These are phyloP conservation scores for Pichia terricola DNA, from an alignment of 1,139 yeast genomes.

Conservation along the genomic window DNA sequence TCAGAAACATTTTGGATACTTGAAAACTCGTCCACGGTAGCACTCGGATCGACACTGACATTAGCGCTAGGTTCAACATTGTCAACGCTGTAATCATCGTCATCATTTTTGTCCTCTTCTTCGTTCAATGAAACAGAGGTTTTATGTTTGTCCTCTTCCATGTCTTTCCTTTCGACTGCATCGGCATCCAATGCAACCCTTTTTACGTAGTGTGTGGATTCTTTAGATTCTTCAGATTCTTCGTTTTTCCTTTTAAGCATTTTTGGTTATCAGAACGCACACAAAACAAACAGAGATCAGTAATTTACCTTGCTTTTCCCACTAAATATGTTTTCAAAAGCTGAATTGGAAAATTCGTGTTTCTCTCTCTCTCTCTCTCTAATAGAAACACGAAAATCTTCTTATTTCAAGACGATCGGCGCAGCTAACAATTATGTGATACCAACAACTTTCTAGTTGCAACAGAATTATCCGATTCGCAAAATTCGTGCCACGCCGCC, in stretches of 20 bases:
- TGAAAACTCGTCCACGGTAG: background rate
- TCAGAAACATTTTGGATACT: background rate
- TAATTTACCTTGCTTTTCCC: no score
- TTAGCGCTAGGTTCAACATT: background rate
- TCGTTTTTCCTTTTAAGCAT: slow-evolving; percentile 67
- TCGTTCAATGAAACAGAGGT: slow-evolving; percentile 31
- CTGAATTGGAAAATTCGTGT: no score
- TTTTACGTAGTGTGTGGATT: slow-evolving; percentile 30
- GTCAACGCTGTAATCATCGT: background rate
- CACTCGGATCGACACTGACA: background rate
- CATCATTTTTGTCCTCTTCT: background rate
- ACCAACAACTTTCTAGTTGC: no score
- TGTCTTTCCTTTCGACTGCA: slow-evolving; percentile 24
- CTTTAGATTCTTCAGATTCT: slow-evolving; percentile 27
- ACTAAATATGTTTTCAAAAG: no score
- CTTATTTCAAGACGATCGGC: no score
- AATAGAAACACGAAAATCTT: background rate
- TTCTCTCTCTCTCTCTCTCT: background rate
- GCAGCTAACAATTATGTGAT: no score
- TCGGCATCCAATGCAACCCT: slow-evolving; percentile 66
- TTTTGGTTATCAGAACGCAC: background rate
- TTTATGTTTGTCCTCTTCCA: slow-evolving; percentile 31
- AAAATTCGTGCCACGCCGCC: no score
- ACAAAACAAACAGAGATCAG: no score
- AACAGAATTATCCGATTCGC: no score